Conservation (phyloP, 2,329 filamentous ascomycete genomes). For the Fusarium cicatricum region DNA sequence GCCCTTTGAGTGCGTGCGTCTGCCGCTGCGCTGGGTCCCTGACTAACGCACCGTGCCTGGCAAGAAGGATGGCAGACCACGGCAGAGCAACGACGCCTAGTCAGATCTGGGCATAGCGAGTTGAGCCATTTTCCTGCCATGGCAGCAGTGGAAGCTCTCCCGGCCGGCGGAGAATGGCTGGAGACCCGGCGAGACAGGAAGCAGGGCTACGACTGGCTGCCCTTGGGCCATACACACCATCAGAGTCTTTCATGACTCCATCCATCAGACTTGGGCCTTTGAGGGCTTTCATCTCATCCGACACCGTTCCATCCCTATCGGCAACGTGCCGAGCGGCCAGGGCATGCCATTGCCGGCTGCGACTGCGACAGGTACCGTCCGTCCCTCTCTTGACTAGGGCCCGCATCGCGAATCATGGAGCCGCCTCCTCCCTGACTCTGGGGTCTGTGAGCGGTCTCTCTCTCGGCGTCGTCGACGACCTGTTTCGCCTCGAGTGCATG, state of each 20-base stretch:
- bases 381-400: conserved; percentile 29
- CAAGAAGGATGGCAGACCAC: conserved; percentile 14
- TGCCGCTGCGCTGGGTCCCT: conserved; percentile 35
- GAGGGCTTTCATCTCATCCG: conserved; percentile 24
- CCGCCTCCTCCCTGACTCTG: conserved; percentile 22
- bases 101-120: conserved; percentile 20
- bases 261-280: background rate
- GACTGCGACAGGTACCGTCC: background rate
- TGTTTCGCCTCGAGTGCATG: conserved; percentile 31
- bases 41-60: conserved; percentile 43
- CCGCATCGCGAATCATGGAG: conserved; percentile 37
- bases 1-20: conserved; percentile 40
- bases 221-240: conserved; percentile 23
- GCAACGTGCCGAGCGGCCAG: conserved; percentile 36
- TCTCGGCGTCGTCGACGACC: conserved; percentile 18
- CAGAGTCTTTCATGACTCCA: background rate
- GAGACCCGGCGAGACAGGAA: background rate
- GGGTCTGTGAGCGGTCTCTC: conserved; percentile 21
- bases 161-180: conserved; percentile 12
- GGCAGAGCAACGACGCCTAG: conserved; percentile 12
- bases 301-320: conserved; percentile 17
- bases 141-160: background rate
- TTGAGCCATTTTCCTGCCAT: conserved; percentile 40
- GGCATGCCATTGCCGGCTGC: conserved; percentile 17
- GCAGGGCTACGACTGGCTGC: conserved; percentile 19